Evolutionary conservation across 371 early-diverging fungal genomes (phyloP), one percentile per base, ranked within the genome.

Genomic region (Lichtheimia ramosa): DNA sequence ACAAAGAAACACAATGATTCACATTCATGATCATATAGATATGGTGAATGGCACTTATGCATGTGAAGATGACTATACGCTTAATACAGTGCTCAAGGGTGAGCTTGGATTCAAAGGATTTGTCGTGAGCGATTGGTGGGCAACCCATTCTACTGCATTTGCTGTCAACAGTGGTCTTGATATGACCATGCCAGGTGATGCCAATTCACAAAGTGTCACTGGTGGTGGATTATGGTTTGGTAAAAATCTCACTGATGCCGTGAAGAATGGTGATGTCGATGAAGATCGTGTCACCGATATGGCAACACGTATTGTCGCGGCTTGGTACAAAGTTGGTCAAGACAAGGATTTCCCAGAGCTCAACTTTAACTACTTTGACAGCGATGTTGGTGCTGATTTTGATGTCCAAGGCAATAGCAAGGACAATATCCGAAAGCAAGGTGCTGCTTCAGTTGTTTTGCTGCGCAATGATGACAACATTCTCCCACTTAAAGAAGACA

Each of bases 291-390:
- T 58, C 16, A 54, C 43, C 0, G 88, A 87, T 51, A 83, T 84
- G 82, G 85, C 75, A 28, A 74, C 58, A 18, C 78, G 88, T 48
- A 78, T 86, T 58, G 70, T 85, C 16, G 77, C 83, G 25, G 55
- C 86, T 13, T 79, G 75, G 68, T 83, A 80, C 60, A 77, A 77
- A 63, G 57, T 77, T 15, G 54, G 70, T 42, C 72, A 75, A 62
- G 72, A 75, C 34, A 54, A 56, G 24, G 64, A 63, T 28, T 86
- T 62, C 54, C 85, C 81, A 15, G 43, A 23, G 10, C 43, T 63
- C 8, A 64, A 63, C 28, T 56, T 76, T 18, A 59, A 73, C 54
- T 63, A 63, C 28, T 58, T 61, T 16, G 34, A 62, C 16, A 43
- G 52, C 16, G 21, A 34, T 10, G 43, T 40, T 28, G 65, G 54